phyloP scores from a whole-genome alignment of 108 stramenopile species.

The Cylindrotheca fusiformis region DNA sequence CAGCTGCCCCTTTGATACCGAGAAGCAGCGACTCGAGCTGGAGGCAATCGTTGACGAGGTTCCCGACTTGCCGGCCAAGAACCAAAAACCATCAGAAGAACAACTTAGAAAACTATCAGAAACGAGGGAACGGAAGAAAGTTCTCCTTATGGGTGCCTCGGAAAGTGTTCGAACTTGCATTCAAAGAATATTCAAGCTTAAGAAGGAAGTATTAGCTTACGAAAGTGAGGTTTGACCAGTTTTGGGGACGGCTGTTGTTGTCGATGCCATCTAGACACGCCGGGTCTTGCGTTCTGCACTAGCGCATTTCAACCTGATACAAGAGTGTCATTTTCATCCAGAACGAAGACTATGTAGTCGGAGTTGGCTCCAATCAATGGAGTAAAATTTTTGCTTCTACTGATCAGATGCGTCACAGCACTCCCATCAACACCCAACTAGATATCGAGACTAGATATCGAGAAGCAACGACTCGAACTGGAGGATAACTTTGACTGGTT shows the following conservation, averaged over 20 bases:
- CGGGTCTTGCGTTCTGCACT: too few species aligned
- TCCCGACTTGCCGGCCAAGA: conserved; percentile 16
- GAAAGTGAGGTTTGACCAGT: background rate
- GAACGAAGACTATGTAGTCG: too few species aligned
- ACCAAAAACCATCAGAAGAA: conserved; percentile 24
- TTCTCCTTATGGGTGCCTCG: conserved; percentile 22
- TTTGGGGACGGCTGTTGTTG: too few species aligned
- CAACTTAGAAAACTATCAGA: conserved; percentile 37
- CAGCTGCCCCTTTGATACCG: conserved; percentile 42
- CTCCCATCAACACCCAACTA: too few species aligned
- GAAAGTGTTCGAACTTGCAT: conserved; percentile 28
- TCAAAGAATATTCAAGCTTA: conserved; percentile 42
- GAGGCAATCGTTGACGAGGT: conserved; percentile 27
- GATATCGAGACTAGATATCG: too few species aligned
- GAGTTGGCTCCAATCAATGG: too few species aligned
- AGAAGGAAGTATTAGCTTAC: conserved; percentile 21
- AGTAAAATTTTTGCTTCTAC: too few species aligned
- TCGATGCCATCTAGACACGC: too few species aligned
- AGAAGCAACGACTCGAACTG: conserved; percentile 26
- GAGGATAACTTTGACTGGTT: conserved; percentile 21
- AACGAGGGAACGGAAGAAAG: conserved; percentile 26
- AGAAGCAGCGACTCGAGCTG: conserved; percentile 25
- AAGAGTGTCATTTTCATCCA: too few species aligned
- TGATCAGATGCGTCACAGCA: too few species aligned
- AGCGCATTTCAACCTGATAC: too few species aligned